Base-by-base conservation (phyloP, 2,329 filamentous ascomycete species). In the Sclerotinia borealis region DNA sequence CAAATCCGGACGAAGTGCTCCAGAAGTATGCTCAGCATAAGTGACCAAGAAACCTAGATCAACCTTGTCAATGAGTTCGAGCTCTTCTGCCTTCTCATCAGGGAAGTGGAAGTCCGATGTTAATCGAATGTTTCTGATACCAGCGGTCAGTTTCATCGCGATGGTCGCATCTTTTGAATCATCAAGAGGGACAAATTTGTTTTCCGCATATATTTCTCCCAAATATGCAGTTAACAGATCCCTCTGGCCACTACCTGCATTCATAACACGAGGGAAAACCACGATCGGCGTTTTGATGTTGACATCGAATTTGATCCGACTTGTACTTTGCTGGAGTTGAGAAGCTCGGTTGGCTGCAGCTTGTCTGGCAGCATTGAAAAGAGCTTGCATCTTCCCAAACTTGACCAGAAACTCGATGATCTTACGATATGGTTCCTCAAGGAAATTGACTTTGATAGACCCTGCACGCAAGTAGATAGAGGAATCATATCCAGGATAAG, bases 311-410 rank as follows among this genome's bases (percentile, higher is more conserved):
- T 96, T 93, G 79, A 98, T 91, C 67, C 91, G 92, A 72, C 88
- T 91, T 0, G 91, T 90, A 72, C 87, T 93, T 72, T 98, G 89
- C 72, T 98, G 95, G 7, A 99, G 85, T 72, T 97, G 93, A 64
- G 85, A 96, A 11, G 95, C 96, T 75, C 97, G 93, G 66, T 91
- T 93, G 45, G 95, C 91, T 3, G 96, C 95, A 45, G 93, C 96
- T 76, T 96, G 92, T 39, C 96, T 86, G 15, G 96, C 95, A 48
- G 95, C 93, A 73, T 99, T 99, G 80, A 96, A 99, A 60, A 99
- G 90, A 27, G 95, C 93, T 76, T 99, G 95, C 95, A 99, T 99
- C 77, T 96, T 96, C 65, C 96, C 95, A 75, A 99, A 99, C 72
- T 99, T 99, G 75, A 99, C 92, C 49, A 96, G 81, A 76, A 99